A percentile compares a stretch with the other conserved stretches of the same genome.
Evolutionary conservation across 306 rosid species (phyloP).

Genomic region (Cucumis cinereus): DNA sequence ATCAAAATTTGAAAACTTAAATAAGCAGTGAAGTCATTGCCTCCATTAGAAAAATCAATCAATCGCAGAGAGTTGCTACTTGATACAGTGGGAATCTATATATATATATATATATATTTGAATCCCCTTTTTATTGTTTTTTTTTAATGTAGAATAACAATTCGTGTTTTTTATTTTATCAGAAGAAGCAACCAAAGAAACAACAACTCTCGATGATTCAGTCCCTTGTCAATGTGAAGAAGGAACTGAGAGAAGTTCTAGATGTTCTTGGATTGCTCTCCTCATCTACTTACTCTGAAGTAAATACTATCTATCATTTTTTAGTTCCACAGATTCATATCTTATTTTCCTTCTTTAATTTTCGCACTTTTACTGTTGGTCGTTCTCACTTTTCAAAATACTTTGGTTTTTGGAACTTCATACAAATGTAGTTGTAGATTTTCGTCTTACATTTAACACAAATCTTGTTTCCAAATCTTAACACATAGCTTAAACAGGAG

Average conservation of each 20-base stretch:
- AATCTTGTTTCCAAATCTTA: background rate
- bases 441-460: background rate
- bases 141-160: background rate
- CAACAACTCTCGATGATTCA: slow-evolving; percentile 40
- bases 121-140: background rate
- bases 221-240: slow-evolving; percentile 48
- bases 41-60: background rate
- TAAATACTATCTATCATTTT: slow-evolving; percentile 13
- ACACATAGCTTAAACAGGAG: background rate
- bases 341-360: background rate
- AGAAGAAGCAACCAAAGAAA: slow-evolving; percentile 63
- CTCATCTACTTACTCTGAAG: slow-evolving; percentile 46
- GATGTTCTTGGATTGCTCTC: slow-evolving; percentile 49
- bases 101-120: background rate
- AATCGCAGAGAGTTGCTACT: background rate
- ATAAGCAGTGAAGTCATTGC: background rate
- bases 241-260: slow-evolving; percentile 44
- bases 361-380: background rate
- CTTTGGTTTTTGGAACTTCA: background rate
- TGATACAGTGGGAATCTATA: background rate
- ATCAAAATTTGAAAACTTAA: background rate
- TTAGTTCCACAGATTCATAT: background rate
- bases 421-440: background rate
- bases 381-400: background rate
- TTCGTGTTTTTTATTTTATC: slow-evolving; percentile 10